These are phyloP conservation scores for Suillus sp. DNA, from an alignment of 768 basidiomycete species.

Conservation along the genomic window DNA sequence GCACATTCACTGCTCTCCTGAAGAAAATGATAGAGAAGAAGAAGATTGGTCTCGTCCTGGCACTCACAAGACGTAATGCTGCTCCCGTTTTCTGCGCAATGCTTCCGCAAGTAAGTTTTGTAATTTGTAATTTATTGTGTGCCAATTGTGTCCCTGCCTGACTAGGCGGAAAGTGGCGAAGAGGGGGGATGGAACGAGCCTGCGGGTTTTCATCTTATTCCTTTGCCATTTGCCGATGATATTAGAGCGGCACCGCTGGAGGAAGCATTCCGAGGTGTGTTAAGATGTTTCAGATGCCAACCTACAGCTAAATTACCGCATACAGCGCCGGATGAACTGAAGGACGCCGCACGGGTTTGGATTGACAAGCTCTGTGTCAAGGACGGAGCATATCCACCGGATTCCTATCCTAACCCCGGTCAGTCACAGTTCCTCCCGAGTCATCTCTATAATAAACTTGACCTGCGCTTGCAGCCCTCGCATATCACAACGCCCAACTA, in stretches of 20 bases:
- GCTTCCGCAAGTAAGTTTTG: slow-evolving; percentile 73
- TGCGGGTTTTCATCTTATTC: slow-evolving; percentile 90
- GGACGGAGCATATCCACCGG: slow-evolving; percentile 82
- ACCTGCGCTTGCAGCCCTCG: slow-evolving; percentile 56
- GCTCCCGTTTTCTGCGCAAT: slow-evolving; percentile 82
- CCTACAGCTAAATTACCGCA: slow-evolving; percentile 13
- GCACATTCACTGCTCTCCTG: slow-evolving; percentile 87
- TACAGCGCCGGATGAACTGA: slow-evolving; percentile 68
- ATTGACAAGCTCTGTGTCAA: slow-evolving; percentile 80
- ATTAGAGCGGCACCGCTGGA: slow-evolving; percentile 78
- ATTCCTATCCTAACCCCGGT: slow-evolving; percentile 92
- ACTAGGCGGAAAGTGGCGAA: slow-evolving; percentile 68
- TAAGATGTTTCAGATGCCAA: neutral
- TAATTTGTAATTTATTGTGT: neutral
- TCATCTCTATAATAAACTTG: slow-evolving; percentile 1
- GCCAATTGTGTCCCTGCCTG: slow-evolving; percentile 4
- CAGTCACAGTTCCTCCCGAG: slow-evolving; percentile 26
- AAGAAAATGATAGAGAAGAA: slow-evolving; percentile 80
- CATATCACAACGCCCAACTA: slow-evolving; percentile 86
- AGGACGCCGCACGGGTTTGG: slow-evolving; percentile 67
- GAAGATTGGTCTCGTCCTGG: slow-evolving; percentile 79
- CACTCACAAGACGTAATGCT: slow-evolving; percentile 67
- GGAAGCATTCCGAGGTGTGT: slow-evolving; percentile 61
- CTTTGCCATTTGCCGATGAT: slow-evolving; percentile 94
- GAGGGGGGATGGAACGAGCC: slow-evolving; percentile 79